Evolutionary conservation across 1,139 yeast genomes (phyloP), one percentile per base, ranked within the genome.

Genomic region (Entelexis paramagnoliae): DNA sequence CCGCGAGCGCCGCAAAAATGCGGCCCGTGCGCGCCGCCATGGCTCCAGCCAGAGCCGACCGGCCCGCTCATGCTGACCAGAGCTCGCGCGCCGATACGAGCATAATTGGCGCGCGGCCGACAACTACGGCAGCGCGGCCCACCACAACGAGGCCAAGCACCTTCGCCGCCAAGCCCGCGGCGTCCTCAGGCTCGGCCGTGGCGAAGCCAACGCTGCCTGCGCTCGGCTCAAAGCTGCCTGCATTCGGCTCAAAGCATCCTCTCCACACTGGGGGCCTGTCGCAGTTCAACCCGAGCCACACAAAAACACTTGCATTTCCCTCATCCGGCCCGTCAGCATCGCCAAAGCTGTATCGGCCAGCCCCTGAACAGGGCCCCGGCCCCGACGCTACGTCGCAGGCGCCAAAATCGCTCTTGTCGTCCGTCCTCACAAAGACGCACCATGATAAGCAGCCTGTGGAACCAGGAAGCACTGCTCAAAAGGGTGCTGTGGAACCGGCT

Each of bases 1-100:
- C 49, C 3, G 55, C 55, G 2, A 52, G 55, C 30, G 49, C 46
- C 13, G 53, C 51, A 6, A 40, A 43, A 35, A 36, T 36, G 45
- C 45, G 45, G 6, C 45, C 45, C 13, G 45, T 26, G 13, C 45
- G 45, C 5, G 34, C 45, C 1, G 19, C 35, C 8, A 41, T 41
- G 24, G 34, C 45, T 11, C 24, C 45, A 2, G 26, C 16, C n/a
- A 16, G 34, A 13, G 10, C 34, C 13, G 45, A 28, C n/a, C 17
- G 33, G 19, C 33, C 11, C 3, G 17, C 16, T n/a, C 33, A 9
- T 4, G 24, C 17, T 4, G 39, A 38, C 30, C 13, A 22, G 19
- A 38, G 30, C 30, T 26, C 22, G 13, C 33, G 43, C 16, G 22
- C 30, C 26, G 33, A 26, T 2, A 17, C 6, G n/a, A 26, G 28